Percentiles rank a stretch among this genome's conserved stretches.
Conservation (phyloP, 139 green algal genomes). For the Volvox reticuliferus region DNA sequence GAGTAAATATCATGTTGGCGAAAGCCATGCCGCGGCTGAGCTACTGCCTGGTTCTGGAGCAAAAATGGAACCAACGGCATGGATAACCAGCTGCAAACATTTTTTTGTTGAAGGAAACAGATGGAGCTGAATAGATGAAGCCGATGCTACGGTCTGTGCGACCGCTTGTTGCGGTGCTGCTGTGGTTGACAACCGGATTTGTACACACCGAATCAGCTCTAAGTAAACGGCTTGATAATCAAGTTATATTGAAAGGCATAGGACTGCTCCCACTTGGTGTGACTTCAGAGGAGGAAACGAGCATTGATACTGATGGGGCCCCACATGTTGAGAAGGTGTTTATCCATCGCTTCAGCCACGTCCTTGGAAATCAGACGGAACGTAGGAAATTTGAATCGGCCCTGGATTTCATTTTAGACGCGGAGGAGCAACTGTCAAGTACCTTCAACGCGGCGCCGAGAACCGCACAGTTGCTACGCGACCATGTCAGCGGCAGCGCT, state of each 20-base stretch:
- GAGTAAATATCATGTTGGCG: no score
- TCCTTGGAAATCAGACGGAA: not conserved
- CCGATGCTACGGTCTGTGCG: not conserved
- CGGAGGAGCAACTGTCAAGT: not conserved
- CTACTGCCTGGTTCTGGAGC: no score
- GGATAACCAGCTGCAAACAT: no score
- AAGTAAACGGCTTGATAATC: not conserved
- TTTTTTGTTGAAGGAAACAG: not conserved
- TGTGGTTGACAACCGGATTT: not conserved
- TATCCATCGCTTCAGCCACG: slow-evolving; percentile 5
- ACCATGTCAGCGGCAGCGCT: not conserved
- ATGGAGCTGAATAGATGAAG: not conserved
- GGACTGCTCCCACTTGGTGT: not conserved
- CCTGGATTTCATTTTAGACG: not conserved
- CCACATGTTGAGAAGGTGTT: slow-evolving; percentile 2
- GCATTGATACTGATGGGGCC: not conserved
- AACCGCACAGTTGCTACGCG: not conserved
- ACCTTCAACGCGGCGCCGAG: not conserved
- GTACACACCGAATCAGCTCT: not conserved
- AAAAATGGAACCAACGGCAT: no score
- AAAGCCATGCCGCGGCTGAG: no score
- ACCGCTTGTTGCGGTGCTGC: not conserved
- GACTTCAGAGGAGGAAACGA: not conserved
- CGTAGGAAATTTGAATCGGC: not conserved
- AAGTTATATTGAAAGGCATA: not conserved